A percentile compares a stretch with the other conserved stretches of the same genome.
Evolutionary conservation across 352 stramenopile genomes (phyloP).

Genomic region (Thraustochytrium sp.): DNA sequence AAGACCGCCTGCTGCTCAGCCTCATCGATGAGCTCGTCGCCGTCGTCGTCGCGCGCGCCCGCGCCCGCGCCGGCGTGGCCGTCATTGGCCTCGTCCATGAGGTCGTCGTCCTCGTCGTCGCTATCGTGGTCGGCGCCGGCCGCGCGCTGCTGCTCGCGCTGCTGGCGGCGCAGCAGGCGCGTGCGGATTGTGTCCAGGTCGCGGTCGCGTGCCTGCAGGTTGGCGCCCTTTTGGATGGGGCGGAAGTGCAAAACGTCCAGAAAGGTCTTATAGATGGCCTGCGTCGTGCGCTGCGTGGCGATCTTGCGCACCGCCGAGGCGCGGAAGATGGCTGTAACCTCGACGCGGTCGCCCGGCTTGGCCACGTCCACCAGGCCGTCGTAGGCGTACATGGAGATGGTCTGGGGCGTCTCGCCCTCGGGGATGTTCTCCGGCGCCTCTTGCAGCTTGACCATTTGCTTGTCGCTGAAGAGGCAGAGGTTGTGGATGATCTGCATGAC

Average conservation of each 20-base stretch:
- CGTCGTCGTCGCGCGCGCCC: background rate
- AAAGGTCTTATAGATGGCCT: conserved; percentile 97
- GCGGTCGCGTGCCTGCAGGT: background rate
- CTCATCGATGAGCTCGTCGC: background rate
- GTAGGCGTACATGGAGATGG: conserved; percentile 91
- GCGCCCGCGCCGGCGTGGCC: background rate
- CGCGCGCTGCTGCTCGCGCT: conserved; percentile 34
- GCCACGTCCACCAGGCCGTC: conserved; percentile 96
- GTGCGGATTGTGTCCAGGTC: background rate
- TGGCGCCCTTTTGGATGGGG: conserved; percentile 56
- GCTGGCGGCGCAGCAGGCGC: background rate
- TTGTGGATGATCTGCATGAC: conserved; percentile 96
- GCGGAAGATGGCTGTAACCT: conserved; percentile 93
- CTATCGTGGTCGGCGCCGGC: conserved; percentile 43
- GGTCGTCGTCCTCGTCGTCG: conserved; percentile 27
- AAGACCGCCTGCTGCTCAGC: conserved; percentile 54
- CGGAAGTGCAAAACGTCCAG: conserved; percentile 97
- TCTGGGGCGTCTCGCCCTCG: conserved; percentile 94
- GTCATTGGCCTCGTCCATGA: background rate
- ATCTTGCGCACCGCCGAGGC: conserved; percentile 88
- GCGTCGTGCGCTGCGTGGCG: conserved; percentile 84
- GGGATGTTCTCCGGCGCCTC: conserved; percentile 96
- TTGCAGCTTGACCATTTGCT: conserved; percentile 96
- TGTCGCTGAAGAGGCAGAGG: conserved; percentile 94
- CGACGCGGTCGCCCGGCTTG: conserved; percentile 88